Evolutionary conservation across 129 eudicot species (phyloP), one percentile per base, ranked within the genome.

Genomic region (Helichrysum umbraculigerum): DNA sequence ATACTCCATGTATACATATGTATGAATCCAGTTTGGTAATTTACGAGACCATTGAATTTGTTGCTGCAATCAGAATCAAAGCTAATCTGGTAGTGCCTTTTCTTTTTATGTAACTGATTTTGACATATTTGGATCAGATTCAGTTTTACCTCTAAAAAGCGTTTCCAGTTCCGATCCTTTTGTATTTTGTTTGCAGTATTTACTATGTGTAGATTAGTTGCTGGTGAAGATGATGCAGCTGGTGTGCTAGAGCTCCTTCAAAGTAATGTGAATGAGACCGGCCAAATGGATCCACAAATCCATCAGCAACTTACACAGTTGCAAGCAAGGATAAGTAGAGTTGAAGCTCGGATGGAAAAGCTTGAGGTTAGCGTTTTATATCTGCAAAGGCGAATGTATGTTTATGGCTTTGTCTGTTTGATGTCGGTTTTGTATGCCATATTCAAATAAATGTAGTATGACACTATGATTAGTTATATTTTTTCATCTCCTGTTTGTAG

Each of bases 261-360:
- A 72, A 72, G 82, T 41, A 65, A 67, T 19, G n/a, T 69, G 70
- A 75, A 75, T 75, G 84, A 64, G 70, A 44, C 44, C 56, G 79
- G 52, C 9, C 75, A 65, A 5, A 67, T 72, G 82, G 82, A 77
- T 35, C 82, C 82, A 56, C 74, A 72, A 42, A 82, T 82, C 29
- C 82, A 58, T 39, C 70, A 66, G 60, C 85, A 82, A 72, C 77
- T 82, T 44, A 75, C 85, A 8, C 77, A 52, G 58, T 77, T 82
- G 81, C 82, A 82, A 78, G 79, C 82, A 65, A 73, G 85, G 78
- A 82, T 82, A 77, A 77, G 79, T 22, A 78, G 79, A 66, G 76
- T 82, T 82, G 85, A 82, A 74, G 85, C 82, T 32, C 70, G 85
- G 71, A 77, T 82, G 85, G 85, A 77, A 41, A 82, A 80, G 78